Conservation (phyloP, 1,284 basidiomycete species). For the Termitomyces sp. region DNA sequence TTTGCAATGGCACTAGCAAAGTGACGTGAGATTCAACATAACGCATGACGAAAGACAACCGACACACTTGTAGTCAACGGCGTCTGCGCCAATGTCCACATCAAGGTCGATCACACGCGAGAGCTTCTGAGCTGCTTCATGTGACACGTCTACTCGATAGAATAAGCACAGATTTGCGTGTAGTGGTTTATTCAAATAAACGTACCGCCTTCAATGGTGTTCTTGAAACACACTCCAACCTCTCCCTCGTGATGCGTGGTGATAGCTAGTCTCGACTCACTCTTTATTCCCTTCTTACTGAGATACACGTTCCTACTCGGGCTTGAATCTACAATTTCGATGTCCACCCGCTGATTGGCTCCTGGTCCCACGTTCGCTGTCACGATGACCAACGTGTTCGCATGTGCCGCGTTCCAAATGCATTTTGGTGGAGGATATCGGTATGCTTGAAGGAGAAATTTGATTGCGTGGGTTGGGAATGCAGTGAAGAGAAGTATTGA, state of each 20-base stretch:
- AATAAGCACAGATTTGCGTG: background rate
- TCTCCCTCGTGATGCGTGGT: slow-evolving; percentile 93
- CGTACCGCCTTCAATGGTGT: slow-evolving; percentile 69
- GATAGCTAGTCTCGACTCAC: slow-evolving; percentile 89
- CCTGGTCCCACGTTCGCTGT: slow-evolving; percentile 86
- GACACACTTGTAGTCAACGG: slow-evolving; percentile 92
- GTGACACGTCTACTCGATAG: slow-evolving; percentile 35
- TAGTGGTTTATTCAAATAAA: slow-evolving; percentile 19
- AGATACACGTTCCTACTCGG: slow-evolving; percentile 88
- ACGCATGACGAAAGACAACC: slow-evolving; percentile 23
- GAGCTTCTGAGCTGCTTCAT: slow-evolving; percentile 43
- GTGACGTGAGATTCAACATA: slow-evolving; percentile 1
- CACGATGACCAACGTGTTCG: slow-evolving; percentile 85
- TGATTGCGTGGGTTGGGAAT: slow-evolving; percentile 58
- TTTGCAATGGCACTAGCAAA: slow-evolving; percentile 87
- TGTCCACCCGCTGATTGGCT: slow-evolving; percentile 76
- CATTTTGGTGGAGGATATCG: slow-evolving; percentile 75
- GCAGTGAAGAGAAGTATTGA: slow-evolving; percentile 33
- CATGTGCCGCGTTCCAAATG: slow-evolving; percentile 90
- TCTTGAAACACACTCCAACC: slow-evolving; percentile 92
- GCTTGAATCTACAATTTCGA: slow-evolving; percentile 91
- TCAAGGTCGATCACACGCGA: slow-evolving; percentile 84
- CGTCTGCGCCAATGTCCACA: slow-evolving; percentile 97
- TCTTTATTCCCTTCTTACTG: slow-evolving; percentile 82
- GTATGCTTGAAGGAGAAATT: slow-evolving; percentile 72